Evolutionary conservation across 2,329 filamentous ascomycete genomes (phyloP).

Genomic region (Alternaria rosae): DNA sequence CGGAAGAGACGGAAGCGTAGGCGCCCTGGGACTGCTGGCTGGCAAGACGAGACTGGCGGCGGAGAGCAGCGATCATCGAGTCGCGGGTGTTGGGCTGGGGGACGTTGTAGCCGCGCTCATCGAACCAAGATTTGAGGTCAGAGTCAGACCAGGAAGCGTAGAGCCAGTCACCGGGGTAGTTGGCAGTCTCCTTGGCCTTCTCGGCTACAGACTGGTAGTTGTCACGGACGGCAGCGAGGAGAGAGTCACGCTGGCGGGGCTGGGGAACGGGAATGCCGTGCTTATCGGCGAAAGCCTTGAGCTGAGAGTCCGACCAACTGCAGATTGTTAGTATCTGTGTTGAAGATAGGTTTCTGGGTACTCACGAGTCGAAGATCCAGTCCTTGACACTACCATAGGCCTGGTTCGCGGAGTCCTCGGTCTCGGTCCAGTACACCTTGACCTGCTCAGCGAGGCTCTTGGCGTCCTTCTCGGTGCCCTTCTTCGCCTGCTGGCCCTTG

Average conservation of each 20-base stretch:
- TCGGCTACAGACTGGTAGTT: conserved; percentile 83
- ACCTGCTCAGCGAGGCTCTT: conserved; percentile 74
- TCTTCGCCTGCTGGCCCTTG: conserved; percentile 75
- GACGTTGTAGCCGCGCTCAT: conserved; percentile 82
- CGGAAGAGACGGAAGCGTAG: conserved; percentile 53
- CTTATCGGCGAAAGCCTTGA: conserved; percentile 92
- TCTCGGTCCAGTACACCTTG: conserved; percentile 78
- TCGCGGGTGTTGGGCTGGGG: conserved; percentile 87
- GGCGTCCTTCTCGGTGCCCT: conserved; percentile 71
- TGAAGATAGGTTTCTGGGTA: not conserved
- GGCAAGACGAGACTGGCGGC: conserved; percentile 86
- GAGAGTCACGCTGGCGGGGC: conserved; percentile 81
- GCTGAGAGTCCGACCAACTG: conserved; percentile 90
- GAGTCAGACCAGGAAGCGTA: conserved; percentile 92
- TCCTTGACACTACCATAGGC: conserved; percentile 78
- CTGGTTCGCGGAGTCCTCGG: conserved; percentile 76
- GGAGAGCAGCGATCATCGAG: conserved; percentile 85
- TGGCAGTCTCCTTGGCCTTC: conserved; percentile 75
- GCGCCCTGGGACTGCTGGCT: conserved; percentile 70
- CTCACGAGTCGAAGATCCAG: conserved; percentile 87
- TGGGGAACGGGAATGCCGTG: conserved; percentile 87
- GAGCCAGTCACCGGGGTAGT: conserved; percentile 96
- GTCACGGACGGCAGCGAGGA: conserved; percentile 78
- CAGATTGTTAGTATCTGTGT: conserved; percentile 45
- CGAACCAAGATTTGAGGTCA: conserved; percentile 92